phyloP scores from a whole-genome alignment of 1,284 basidiomycete genomes.

The Anthracocystis setariae region DNA sequence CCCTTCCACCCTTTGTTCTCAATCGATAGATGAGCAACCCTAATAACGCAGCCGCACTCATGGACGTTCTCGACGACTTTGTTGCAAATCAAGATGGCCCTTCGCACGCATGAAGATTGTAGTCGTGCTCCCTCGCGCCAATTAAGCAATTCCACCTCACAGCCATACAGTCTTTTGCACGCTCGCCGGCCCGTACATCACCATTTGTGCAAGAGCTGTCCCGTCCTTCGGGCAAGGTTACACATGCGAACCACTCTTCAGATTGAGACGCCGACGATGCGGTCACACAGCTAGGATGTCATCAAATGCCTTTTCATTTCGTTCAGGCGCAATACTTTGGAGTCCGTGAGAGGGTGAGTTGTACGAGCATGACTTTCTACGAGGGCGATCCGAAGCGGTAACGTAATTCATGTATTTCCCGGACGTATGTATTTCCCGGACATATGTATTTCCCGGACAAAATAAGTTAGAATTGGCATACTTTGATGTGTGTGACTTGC shows the following conservation, averaged over 20 bases:
- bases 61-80: slow-evolving; percentile 48
- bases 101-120: slow-evolving; percentile 10
- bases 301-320: too few relatives aligned
- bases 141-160: slow-evolving; percentile 1
- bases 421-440: too few relatives aligned
- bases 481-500: slow-evolving; percentile 7
- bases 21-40: slow-evolving; percentile 38
- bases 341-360: background rate
- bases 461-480: slow-evolving; percentile 2
- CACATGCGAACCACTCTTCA: too few relatives aligned
- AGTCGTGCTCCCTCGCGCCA: background rate
- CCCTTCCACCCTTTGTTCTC: background rate
- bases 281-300: too few relatives aligned
- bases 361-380: background rate
- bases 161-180: too few relatives aligned
- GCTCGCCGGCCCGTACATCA: too few relatives aligned
- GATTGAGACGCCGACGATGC: too few relatives aligned
- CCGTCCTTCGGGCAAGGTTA: too few relatives aligned
- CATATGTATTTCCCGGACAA: too few relatives aligned
- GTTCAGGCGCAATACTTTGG: background rate
- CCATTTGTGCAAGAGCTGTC: too few relatives aligned
- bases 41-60: slow-evolving; percentile 47
- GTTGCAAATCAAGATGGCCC: slow-evolving; percentile 16
- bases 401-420: too few relatives aligned
- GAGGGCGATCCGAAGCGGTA: too few relatives aligned